Evolutionary conservation across 352 stramenopile species (phyloP).

Genomic region (Globisporangium carolinianum): DNA sequence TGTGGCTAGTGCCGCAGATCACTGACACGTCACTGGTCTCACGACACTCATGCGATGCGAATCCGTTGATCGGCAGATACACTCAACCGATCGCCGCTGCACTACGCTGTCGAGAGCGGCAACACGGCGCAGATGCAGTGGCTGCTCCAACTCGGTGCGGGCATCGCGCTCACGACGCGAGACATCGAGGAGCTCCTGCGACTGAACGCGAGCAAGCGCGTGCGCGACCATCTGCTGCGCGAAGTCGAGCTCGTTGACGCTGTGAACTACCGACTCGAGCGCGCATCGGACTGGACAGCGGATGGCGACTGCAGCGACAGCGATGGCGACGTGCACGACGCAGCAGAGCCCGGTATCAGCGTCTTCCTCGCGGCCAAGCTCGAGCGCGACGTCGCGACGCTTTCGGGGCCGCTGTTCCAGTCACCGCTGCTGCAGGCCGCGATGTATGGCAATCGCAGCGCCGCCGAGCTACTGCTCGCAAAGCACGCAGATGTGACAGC

Average conservation of each 20-base stretch:
- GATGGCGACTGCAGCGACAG: not conserved
- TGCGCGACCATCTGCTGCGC: slow-evolving; percentile 25
- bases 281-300: not conserved
- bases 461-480: slow-evolving; percentile 33
- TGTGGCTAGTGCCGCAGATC: not conserved
- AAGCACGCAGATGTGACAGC: slow-evolving; percentile 24
- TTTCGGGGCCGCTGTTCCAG: slow-evolving; percentile 21
- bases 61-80: slow-evolving; percentile 15
- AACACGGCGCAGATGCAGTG: slow-evolving; percentile 35
- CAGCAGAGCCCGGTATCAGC: slow-evolving; percentile 26
- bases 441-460: slow-evolving; percentile 35
- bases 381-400: slow-evolving; percentile 15
- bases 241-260: slow-evolving; percentile 35
- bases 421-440: slow-evolving; percentile 37
- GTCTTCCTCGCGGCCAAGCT: slow-evolving; percentile 32
- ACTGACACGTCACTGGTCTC: not conserved
- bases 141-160: slow-evolving; percentile 25
- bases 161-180: slow-evolving; percentile 4
- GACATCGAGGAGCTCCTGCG: slow-evolving; percentile 33
- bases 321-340: not conserved
- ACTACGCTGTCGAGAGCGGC: slow-evolving; percentile 34
- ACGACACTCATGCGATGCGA: too few species aligned
- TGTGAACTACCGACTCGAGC: slow-evolving; percentile 11
- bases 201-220: slow-evolving; percentile 14
- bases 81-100: slow-evolving; percentile 35